Base-by-base conservation (phyloP, 441 rosid species). In the Euphorbia celastroides region DNA sequence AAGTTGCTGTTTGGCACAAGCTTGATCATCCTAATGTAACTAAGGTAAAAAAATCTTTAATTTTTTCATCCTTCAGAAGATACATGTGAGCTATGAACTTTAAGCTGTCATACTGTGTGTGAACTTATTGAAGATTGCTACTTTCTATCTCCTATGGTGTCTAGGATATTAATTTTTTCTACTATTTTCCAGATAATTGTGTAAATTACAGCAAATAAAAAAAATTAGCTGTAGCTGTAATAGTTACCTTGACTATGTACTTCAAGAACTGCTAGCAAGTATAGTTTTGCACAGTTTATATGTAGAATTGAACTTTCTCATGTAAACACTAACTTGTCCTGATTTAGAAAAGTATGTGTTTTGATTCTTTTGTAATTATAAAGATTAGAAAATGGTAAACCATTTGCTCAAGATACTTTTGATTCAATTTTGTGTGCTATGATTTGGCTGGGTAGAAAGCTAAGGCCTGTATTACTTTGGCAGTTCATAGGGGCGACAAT, bases 1-100 rank as follows among this genome's bases (percentile, higher is more conserved):
- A 93, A 79, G 99, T 93, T 75, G 86, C 87, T 28, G 99, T 91
- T 52, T 93, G 99, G 99, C 97, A 91, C 82, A 89, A 86, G 75
- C 89, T 93, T 63, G 87, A 91, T 63, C 97, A 93, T 83, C 96
- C 97, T 64, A 93, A 93, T 78, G 95, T 93, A 65, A 91, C 97
- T 14, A 91, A 91, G 99, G 98, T 93, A 61, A 50, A 38, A 55
- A 28, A 48, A 36, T n/a, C 7, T 3, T 17, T 62, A 54, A 26
- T 54, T 30, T 55, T 17, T 26, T 62, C 28, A 8, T 10, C 14
- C 12, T 32, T 54, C 41, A 31, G 17, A 62, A 62, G 72, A 62
- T 54, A 54, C 67, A 69, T 62, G 67, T 69, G 72, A 69, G 60
- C 67, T 3, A 2, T 54, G 11, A 38, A 2, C 62, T 27, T 56